Base-by-base conservation (phyloP, 495 filamentous ascomycete genomes). In the Penicillium arizonense region DNA sequence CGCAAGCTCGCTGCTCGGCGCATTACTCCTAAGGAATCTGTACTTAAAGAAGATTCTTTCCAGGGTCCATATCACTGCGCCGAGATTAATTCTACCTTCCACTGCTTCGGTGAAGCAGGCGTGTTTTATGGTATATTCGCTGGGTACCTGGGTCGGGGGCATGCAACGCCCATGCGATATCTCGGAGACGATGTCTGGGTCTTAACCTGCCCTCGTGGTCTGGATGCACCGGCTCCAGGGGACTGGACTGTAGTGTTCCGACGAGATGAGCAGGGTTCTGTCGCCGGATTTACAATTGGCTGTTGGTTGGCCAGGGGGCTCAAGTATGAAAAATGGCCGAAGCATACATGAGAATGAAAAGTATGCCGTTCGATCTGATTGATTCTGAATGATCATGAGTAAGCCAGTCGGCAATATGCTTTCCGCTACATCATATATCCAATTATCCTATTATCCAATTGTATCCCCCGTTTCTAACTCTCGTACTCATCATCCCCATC, bases 161-260 rank as follows among this genome's bases (percentile, higher is more conserved):
- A 55, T 4, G 51, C 44, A 5, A 56, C 56, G 13, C 50, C 55
- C 0, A 61, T 72, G 59, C 44, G 41, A 11, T 70, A 63, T 42
- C 45, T 72, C 5, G 67, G 61, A 3, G 53, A 59, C 18, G 67
- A 72, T 64, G 51, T 70, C 2, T 72, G 69, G 69, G 44, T 21
- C 3, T 36, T 72, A 30, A 45, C 48, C 8, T 70, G 65, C 26
- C 64, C 67, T 3, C 54, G 69, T n/a, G 64, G 62, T 1, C 28
- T 72, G 30, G 69, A 72, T 62, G 58, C 67, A 5, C 58, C 64
- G 8, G 62, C 67, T 4, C 69, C 69, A 1, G 69, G 69, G 4
- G 55, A 72, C 24, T 72, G 69, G 69, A 72, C 69, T 0, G 23
- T 72, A 4, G 52, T 59, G 3, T 57, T 72, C 20, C 57, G 47